Percentiles rank a stretch among this genome's conserved stretches.
These are phyloP conservation scores for Plasmodium relictum DNA, from an alignment of 169 alveolate species.

Conservation along the genomic window DNA sequence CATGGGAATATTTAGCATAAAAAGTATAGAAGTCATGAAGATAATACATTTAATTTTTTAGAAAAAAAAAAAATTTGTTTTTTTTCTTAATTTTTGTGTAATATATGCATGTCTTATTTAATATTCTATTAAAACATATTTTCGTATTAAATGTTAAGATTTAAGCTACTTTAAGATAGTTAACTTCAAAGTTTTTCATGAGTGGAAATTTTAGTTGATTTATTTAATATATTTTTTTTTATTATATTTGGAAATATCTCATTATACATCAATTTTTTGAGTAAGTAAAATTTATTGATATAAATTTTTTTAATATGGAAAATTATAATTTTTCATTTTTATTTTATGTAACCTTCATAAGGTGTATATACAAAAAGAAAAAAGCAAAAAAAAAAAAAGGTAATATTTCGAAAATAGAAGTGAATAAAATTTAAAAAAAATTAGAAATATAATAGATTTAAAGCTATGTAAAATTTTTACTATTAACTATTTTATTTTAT, in stretches of 20 bases:
- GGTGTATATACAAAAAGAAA: constrained; percentile 34
- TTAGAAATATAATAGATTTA: no score
- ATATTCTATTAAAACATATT: not conserved
- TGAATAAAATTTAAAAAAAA: no score
- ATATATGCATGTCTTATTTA: no score
- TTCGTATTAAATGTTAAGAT: not conserved
- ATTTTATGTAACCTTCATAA: not conserved
- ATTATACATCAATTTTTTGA: constrained; percentile 1
- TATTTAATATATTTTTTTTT: not conserved
- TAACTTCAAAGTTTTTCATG: not conserved
- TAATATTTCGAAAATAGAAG: no score
- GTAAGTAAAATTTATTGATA: not conserved
- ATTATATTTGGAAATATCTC: not conserved
- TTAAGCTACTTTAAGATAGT: not conserved
- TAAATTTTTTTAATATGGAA: constrained; percentile 8
- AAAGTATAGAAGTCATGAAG: no score
- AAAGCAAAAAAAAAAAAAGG: not conserved
- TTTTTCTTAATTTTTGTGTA: not conserved
- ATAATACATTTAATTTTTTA: not conserved
- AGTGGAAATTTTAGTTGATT: not conserved
- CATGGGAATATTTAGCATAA: no score
- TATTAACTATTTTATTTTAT: no score
- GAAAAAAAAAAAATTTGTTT: not conserved
- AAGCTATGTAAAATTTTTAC: no score
- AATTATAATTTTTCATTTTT: not conserved